These are phyloP conservation scores for Boechera divaricarpa DNA, from an alignment of 345 rosid species.

Conservation along the genomic window DNA sequence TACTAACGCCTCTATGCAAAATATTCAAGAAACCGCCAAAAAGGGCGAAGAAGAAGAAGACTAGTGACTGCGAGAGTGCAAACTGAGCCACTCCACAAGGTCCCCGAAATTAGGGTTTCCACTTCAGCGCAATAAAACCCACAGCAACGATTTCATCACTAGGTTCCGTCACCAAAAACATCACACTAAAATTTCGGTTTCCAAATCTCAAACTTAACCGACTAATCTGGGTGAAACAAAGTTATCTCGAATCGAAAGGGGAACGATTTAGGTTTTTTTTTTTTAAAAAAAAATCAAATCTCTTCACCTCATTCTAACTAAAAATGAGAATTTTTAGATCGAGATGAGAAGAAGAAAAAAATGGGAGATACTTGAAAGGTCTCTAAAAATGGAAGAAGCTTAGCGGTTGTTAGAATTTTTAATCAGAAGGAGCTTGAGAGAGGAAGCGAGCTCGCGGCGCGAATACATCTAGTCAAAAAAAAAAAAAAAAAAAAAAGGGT, in stretches of 20 bases:
- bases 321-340: constrained; percentile 34
- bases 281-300: constrained; percentile 9
- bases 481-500: background rate
- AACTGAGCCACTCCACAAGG: constrained; percentile 5
- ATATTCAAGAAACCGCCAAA: constrained; percentile 17
- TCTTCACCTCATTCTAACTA: constrained; percentile 9
- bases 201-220: constrained; percentile 29
- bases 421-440: too few species aligned
- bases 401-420: background rate
- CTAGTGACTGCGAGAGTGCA: constrained; percentile 22
- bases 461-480: too few species aligned
- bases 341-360: background rate
- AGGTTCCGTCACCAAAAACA: constrained; percentile 9
- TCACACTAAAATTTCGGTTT: background rate
- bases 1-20: constrained; percentile 17
- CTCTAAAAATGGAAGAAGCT: constrained; percentile 32
- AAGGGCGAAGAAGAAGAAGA: background rate
- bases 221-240: constrained; percentile 15
- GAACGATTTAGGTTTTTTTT: constrained; percentile 11
- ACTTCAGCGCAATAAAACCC: constrained; percentile 26
- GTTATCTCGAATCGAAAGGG: constrained; percentile 5
- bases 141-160: constrained; percentile 30
- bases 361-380: background rate
- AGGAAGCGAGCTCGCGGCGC: too few species aligned
- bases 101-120: constrained; percentile 43